A percentile compares a stretch with the other conserved stretches of the same genome.
phyloP scores from a whole-genome alignment of 306 rosid genomes.

The Lathyrus tuberosus region DNA sequence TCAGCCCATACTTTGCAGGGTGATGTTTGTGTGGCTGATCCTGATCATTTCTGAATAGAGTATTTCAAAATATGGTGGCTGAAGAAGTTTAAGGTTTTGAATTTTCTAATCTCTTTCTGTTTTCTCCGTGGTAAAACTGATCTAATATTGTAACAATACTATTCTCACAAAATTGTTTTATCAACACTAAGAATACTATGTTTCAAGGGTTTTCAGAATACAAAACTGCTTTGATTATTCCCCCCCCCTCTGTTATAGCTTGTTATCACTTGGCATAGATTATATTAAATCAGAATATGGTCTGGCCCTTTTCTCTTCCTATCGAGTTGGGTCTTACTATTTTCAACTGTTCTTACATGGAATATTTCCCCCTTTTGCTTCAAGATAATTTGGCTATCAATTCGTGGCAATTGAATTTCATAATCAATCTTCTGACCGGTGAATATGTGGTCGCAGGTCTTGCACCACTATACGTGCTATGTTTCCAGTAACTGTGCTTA shows the following conservation, averaged over 20 bases:
- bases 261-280: background rate
- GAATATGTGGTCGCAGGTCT: constrained; percentile 95
- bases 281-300: constrained; percentile 34
- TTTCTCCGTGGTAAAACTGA: constrained; percentile 29
- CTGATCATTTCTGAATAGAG: constrained; percentile 55
- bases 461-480: constrained; percentile 85
- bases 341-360: constrained; percentile 23
- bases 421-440: constrained; percentile 65
- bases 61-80: constrained; percentile 54
- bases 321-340: constrained; percentile 33
- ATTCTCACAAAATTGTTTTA: constrained; percentile 15
- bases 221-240: constrained; percentile 13
- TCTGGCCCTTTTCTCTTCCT: constrained; percentile 15
- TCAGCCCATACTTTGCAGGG: constrained; percentile 79
- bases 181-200: constrained; percentile 13
- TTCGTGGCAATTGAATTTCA: constrained; percentile 50
- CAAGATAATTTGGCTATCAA: constrained; percentile 41
- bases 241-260: constrained; percentile 9
- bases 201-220: constrained; percentile 28
- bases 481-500: constrained; percentile 75
- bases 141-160: constrained; percentile 25
- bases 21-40: constrained; percentile 57
- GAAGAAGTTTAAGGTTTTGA: constrained; percentile 78
- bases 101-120: constrained; percentile 47
- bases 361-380: constrained; percentile 25